Conservation (phyloP, 2,329 filamentous ascomycete genomes). For the Xylaria sp. region DNA sequence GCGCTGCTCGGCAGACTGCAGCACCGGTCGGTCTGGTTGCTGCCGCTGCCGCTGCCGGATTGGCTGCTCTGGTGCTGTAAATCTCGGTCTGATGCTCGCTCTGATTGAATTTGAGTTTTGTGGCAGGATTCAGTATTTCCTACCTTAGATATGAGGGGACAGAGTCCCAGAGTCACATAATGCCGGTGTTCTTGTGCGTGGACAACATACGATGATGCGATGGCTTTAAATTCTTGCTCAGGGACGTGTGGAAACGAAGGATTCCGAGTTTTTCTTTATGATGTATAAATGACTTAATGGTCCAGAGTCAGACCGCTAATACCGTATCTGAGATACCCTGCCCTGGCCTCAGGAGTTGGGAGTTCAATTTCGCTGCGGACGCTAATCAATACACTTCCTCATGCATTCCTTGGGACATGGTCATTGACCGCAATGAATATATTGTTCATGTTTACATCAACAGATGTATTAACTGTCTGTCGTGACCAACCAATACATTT, state of each 20-base stretch:
- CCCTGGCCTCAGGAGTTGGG: constrained; percentile 46
- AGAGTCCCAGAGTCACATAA: constrained; percentile 42
- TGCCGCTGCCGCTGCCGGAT: constrained; percentile 48
- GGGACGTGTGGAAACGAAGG: constrained; percentile 44
- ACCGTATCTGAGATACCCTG: constrained; percentile 49
- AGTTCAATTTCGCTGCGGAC: constrained; percentile 43
- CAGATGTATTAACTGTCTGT: not conserved
- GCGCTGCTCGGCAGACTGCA: constrained; percentile 44
- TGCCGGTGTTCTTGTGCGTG: constrained; percentile 42
- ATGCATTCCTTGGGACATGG: constrained; percentile 16
- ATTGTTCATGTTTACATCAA: not conserved
- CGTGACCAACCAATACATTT: not conserved
- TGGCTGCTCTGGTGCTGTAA: constrained; percentile 48
- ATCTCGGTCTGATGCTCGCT: not conserved
- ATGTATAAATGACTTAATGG: constrained; percentile 49
- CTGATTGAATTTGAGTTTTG: constrained; percentile 33
- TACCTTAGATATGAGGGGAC: constrained; percentile 41
- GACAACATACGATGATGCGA: constrained; percentile 37
- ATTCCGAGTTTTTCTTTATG: constrained; percentile 44
- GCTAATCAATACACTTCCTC: constrained; percentile 47
- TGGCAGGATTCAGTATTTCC: constrained; percentile 40
- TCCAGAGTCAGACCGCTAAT: constrained; percentile 44
- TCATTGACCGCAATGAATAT: not conserved
- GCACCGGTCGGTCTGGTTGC: constrained; percentile 47
- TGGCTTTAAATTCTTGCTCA: constrained; percentile 39